These are phyloP conservation scores for Kwoniella heveanensis DNA, from an alignment of 768 basidiomycete species.

Conservation along the genomic window DNA sequence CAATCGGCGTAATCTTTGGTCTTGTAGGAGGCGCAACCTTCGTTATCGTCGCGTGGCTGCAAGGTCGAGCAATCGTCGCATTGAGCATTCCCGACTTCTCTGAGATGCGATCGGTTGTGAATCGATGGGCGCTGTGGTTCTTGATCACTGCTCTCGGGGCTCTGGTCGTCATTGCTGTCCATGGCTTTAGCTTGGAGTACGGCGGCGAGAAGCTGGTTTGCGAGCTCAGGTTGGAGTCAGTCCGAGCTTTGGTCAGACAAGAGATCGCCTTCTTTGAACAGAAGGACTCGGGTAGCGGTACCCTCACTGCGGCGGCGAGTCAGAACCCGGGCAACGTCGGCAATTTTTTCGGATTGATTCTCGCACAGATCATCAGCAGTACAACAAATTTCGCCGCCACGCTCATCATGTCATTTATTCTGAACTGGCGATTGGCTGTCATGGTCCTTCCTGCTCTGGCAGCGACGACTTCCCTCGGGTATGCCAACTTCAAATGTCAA, in stretches of 20 bases:
- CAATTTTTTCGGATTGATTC: conserved; percentile 42
- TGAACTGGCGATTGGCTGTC: conserved; percentile 47
- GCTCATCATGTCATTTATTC: conserved; percentile 38
- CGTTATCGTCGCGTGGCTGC: conserved; percentile 44
- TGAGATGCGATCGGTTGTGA: conserved; percentile 21
- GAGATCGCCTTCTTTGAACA: conserved; percentile 53
- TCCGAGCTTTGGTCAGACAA: conserved; percentile 38
- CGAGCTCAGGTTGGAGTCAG: conserved; percentile 33
- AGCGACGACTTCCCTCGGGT: conserved; percentile 25
- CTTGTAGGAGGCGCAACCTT: conserved; percentile 38
- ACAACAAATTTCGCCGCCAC: conserved; percentile 39
- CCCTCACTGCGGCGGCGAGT: conserved; percentile 46
- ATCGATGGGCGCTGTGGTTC: conserved; percentile 51
- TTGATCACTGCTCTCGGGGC: conserved; percentile 44
- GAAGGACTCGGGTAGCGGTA: conserved; percentile 40
- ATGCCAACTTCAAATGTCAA: conserved; percentile 33
- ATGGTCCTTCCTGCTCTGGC: conserved; percentile 40
- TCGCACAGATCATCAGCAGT: conserved; percentile 40
- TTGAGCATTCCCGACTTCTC: conserved; percentile 28
- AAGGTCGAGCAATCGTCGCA: conserved; percentile 42
- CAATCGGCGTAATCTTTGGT: conserved; percentile 29
- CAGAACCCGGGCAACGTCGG: conserved; percentile 43
- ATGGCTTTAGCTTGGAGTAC: conserved; percentile 41
- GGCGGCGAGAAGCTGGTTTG: conserved; percentile 41
- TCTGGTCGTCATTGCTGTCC: conserved; percentile 20